These are phyloP conservation scores for Zymoseptoria ardabiliae DNA, from an alignment of 2,329 filamentous ascomycete genomes.

Conservation along the genomic window DNA sequence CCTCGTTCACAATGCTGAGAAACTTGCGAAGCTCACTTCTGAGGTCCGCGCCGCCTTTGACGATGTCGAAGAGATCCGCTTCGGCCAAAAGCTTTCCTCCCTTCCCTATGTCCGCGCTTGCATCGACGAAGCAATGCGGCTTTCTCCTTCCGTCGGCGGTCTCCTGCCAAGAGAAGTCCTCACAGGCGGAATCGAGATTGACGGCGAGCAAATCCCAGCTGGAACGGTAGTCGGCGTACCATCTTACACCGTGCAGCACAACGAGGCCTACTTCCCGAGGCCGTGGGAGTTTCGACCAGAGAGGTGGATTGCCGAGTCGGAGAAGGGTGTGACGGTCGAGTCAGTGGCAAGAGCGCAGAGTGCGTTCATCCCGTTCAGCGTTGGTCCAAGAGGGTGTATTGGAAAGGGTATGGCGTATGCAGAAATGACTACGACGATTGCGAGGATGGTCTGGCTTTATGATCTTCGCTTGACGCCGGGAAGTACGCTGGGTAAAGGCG, in stretches of 20 bases:
- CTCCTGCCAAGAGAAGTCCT: conserved; percentile 30
- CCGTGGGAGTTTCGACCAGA: conserved; percentile 22
- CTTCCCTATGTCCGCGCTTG: conserved; percentile 39
- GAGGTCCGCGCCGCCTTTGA: conserved; percentile 39
- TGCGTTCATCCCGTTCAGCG: conserved; percentile 16
- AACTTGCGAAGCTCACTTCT: conserved; percentile 22
- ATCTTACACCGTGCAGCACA: conserved; percentile 31
- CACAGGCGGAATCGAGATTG: conserved; percentile 26
- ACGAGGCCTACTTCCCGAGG: conserved; percentile 23
- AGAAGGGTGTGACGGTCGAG: neutral
- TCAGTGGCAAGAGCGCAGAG: conserved; percentile 8
- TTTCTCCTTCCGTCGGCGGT: conserved; percentile 38
- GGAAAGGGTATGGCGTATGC: conserved; percentile 18
- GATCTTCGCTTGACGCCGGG: conserved; percentile 16
- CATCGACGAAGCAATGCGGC: conserved; percentile 42
- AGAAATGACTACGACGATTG: conserved; percentile 15
- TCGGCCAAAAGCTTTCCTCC: conserved; percentile 28
- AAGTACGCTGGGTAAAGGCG: conserved; percentile 6
- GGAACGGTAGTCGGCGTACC: conserved; percentile 29
- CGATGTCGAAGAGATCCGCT: conserved; percentile 42
- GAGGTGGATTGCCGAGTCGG: conserved; percentile 17
- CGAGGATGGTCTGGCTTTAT: conserved; percentile 12
- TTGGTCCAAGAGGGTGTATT: conserved; percentile 17
- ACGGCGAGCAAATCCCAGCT: conserved; percentile 30
- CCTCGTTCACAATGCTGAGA: conserved; percentile 24